Base-by-base conservation (phyloP, 176 grass and related monocot species). In the Bothriochloa decipiens region DNA sequence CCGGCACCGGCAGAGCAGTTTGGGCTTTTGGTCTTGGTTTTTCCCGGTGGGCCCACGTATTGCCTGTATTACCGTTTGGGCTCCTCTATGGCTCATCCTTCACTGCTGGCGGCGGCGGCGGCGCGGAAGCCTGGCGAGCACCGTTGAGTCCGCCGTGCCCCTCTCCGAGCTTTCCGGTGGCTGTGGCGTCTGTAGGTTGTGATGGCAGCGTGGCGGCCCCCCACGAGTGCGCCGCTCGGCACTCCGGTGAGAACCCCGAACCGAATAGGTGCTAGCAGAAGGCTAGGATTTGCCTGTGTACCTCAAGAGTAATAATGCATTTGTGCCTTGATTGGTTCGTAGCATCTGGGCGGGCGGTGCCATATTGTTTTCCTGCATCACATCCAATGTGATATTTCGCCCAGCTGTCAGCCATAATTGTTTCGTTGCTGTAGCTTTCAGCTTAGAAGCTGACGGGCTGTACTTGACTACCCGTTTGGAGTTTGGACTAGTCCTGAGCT, bases 211-310 rank as follows among this genome's bases (percentile, higher is more conserved):
- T 25, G 11, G 35, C 35, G 46, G 46, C 46, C 46, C 66, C 20
- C 37, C 39, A 11, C 8, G 17, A 40, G 67, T 69, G 67, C 18
- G 18, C 36, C 20, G 18, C 67, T n/a, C 20, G 18, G 67, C 35
- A 49, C n/a, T 45, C 41, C 41, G 70, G 70, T 47, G n/a, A 73
- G 70, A 27, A 73, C n/a, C 4, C 70, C 70, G 28, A 46, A 71
- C 23, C 67, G 8, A 69, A 69, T 69, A 39, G 66, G 66, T n/a
- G 29, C 29, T 32, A 32, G 29, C 29, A 32, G 29, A 32, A 32
- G 29, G 29, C 29, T 32, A 32, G 29, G 29, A 32, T 32, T 32
- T 32, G 29, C 29, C 29, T 32, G 29, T 32, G 29, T 32, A 32
- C 29, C 29, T 32, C 29, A 32, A 32, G 29, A 32, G 29, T 32